Conservation (phyloP, 768 basidiomycete genomes). For the Podaxis mareebaensis region DNA sequence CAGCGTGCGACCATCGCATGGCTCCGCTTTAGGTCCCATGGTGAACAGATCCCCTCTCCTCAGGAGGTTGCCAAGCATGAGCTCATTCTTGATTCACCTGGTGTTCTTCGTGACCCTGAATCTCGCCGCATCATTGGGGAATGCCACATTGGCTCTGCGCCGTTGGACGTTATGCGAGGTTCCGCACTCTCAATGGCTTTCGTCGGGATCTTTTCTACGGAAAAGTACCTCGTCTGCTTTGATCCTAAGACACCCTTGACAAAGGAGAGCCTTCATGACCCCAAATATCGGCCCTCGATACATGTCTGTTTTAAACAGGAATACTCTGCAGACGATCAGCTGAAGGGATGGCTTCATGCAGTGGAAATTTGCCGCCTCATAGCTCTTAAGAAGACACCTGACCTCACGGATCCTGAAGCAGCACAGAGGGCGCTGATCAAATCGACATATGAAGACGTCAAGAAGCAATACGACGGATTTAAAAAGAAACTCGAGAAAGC, state of each 20-base stretch:
- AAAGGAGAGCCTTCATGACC: neutral
- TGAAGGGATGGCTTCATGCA: constrained; percentile 57
- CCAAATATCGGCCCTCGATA: constrained; percentile 28
- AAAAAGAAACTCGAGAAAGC: neutral
- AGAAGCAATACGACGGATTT: neutral
- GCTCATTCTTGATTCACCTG: constrained; percentile 34
- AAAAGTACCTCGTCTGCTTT: constrained; percentile 60
- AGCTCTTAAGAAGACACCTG: neutral
- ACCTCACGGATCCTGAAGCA: neutral
- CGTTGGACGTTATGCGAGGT: constrained; percentile 34
- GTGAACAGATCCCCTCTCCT: constrained; percentile 7
- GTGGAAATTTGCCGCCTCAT: constrained; percentile 14
- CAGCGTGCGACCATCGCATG: constrained; percentile 59
- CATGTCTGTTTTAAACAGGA: constrained; percentile 54
- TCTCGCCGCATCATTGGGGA: constrained; percentile 38
- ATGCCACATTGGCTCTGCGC: constrained; percentile 52
- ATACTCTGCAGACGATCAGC: constrained; percentile 46
- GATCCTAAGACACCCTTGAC: constrained; percentile 24
- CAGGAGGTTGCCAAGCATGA: constrained; percentile 13
- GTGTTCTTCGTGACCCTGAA: constrained; percentile 36
- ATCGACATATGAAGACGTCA: constrained; percentile 1
- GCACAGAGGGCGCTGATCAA: neutral
- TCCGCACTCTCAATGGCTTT: constrained; percentile 28
- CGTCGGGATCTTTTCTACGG: constrained; percentile 36
- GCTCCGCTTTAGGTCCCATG: constrained; percentile 33